Base-by-base conservation (phyloP, 352 stramenopile genomes). In the Phytophthora cryptogea region DNA sequence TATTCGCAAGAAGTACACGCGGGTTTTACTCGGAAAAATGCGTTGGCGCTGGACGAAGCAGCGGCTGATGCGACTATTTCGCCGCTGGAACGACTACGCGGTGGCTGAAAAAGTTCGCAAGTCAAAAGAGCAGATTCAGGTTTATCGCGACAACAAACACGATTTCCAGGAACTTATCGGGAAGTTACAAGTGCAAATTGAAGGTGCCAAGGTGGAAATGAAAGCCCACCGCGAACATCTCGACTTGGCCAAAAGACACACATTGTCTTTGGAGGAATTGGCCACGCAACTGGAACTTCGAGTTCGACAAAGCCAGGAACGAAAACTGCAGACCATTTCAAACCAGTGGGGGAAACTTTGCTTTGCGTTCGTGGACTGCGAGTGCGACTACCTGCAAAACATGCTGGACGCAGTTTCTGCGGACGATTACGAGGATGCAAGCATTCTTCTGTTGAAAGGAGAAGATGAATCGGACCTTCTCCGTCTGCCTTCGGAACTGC, bases 271-370 rank as follows among this genome's bases (percentile, higher is more conserved):
- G 5, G 74, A 88, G 36, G 76, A 90, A n/a, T 20, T 90, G 4
- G 49, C 88, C 1, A 59, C 35, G 0, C 80, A 88, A 39, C 50
- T 88, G 7, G 78, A 88, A 20, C 39, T 64, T 9, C 75, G 80
- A 2, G 68, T 90, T 4, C 60, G 66, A 33, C 58, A 72, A 31
- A 89, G 67, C 27, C 72, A 80, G 31, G 82, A 91, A 39, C 71
- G 82, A 8, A 82, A 85, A 37, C 49, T 89, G 3, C 82, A 91
- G 32, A 54, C 48, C 0, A 73, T 89, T 39, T 76, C 73, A 2
- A 91, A 91, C 52, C 75, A 85, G n/a, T 89, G 82, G 82, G 82
- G 76, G 0, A 45, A 57, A 8, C 51, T 91, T 0, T 88, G 78
- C 43, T 76, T 91, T 5, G 54, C 70, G 0, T 74, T 91, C n/a